Evolutionary conservation across 2,329 filamentous ascomycete species (phyloP), one percentile per base, ranked within the genome.

Genomic region (Bimuria novae-zelandiae): DNA sequence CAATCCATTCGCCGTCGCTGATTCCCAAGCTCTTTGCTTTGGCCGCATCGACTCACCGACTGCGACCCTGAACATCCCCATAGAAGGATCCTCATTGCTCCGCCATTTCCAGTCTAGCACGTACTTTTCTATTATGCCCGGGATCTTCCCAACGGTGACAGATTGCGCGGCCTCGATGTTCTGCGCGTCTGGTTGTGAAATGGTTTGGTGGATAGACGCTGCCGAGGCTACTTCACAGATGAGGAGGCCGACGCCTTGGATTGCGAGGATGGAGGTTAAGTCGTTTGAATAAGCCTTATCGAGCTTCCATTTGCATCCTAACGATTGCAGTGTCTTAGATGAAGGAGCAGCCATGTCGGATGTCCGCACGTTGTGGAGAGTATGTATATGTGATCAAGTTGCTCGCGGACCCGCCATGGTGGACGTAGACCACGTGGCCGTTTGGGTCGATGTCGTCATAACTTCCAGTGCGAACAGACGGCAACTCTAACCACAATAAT

Each of bases 241-340:
- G 7, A 60, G 42, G 4, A 46, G 3, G 21, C 51, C 54, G 5
- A 60, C 51, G 22, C 59, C 57, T n/a, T 62, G 57, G 2, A 60
- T 39, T 4, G 49, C 57, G 32, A 60, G 48, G 21, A 60, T 49
- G 27, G 41, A 51, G 22, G 52, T 43, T 21, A 60, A 59, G 47
- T 62, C 52, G 39, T 58, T 57, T 2, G 57, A 62, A 22, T 21
- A 55, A 11, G 54, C 41, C 29, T 58, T 56, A 32, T 60, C 56
- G 7, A 58, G 55, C 7, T 50, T 45, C 43, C 52, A 60, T 37
- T 55, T 53, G 6, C 57, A 52, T 1, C 42, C 52, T 4, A 62
- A 51, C 6, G 52, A 52, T 41, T 56, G 43, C 2, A 62, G 49
- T 6, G 51, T 54, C 25, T 55, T 46, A 2, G 37, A 43, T 14